A percentile compares a stretch with the other conserved stretches of the same genome.
Conservation (phyloP, 1,284 basidiomycete genomes). For the Pseudozyma sp. region DNA sequence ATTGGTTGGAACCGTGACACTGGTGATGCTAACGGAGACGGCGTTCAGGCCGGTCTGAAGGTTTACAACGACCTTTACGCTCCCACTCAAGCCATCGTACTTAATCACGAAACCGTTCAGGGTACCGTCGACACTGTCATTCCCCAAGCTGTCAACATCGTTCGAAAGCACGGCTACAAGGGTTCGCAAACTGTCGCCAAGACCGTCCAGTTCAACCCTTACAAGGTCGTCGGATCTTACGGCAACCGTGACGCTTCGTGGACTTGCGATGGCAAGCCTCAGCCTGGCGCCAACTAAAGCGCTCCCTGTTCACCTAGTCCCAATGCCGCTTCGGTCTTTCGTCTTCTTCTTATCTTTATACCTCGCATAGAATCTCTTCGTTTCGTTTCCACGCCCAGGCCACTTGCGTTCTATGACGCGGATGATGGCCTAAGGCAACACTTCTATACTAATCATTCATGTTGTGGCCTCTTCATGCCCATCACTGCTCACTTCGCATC, state of each 20-base stretch:
- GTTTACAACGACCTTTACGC: constrained; percentile 42
- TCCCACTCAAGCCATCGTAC: constrained; percentile 52
- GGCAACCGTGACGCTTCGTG: constrained; percentile 47
- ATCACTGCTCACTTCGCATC: too few species aligned
- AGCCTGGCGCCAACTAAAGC: constrained; percentile 19
- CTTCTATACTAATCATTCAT: too few species aligned
- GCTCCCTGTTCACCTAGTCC: background rate
- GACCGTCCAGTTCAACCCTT: constrained; percentile 52
- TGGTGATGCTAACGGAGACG: constrained; percentile 49
- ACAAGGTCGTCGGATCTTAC: constrained; percentile 51
- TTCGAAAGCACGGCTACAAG: constrained; percentile 51
- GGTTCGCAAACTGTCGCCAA: constrained; percentile 42
- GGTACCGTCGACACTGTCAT: constrained; percentile 43
- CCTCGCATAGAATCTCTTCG: background rate
- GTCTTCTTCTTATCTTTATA: constrained; percentile 6
- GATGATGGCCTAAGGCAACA: background rate
- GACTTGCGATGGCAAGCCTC: constrained; percentile 55
- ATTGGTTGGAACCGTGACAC: constrained; percentile 57
- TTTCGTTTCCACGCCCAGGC: background rate
- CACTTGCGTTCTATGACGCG: background rate
- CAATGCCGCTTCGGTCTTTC: background rate
- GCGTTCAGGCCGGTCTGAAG: constrained; percentile 29
- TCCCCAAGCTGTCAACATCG: constrained; percentile 54
- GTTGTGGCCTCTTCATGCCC: too few species aligned
- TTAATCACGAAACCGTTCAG: constrained; percentile 61